Evolutionary conservation across 2,329 filamentous ascomycete species (phyloP), one percentile per base, ranked within the genome.

Genomic region (Diaporthe citrichinensis): DNA sequence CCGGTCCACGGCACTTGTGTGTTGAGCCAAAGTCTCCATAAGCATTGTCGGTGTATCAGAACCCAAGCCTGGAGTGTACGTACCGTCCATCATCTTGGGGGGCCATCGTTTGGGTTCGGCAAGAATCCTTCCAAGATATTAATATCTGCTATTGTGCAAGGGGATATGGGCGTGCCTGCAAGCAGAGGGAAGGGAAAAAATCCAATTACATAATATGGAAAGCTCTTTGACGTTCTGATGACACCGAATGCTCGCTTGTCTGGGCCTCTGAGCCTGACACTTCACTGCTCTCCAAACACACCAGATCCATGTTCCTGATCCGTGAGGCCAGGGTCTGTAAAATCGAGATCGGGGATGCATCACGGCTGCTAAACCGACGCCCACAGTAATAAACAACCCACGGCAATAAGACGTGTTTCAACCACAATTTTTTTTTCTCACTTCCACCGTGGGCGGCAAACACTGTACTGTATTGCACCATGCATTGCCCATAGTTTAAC

Each of bases 351-450:
- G 31, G 65, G 62, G 65, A 53, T 55, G 49, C 46, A 55, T 39
- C 65, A 69, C 72, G 49, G 49, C 41, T 59, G 51, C 74, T 74
- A 74, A 74, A 57, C 51, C 41, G 51, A 61, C 65, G 53, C 58
- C 65, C 49, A 28, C 34, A 39, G 62, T 68, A 53, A 25, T 25
- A 7, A 69, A 34, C 46, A 69, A 55, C 14, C 31, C 65, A 53
- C 49, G 34, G 65, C 41, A 75, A 73, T 61, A 73, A 73, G 53
- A 68, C 74, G 69, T 75, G 74, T 67, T 75, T 69, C 69, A 75
- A 68, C 73, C 39, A 39, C 55, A 36, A 55, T 39, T 34, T 58
- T 46, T 57, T 59, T 20, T 31, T 20, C 8, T 15, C 17, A n/a
- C n/a, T 59, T 62, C 65, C 44, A 71, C 58, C 20, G 41, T 61